phyloP scores from a whole-genome alignment of 108 stramenopile species.

The Fistulifera pelliculosa region DNA sequence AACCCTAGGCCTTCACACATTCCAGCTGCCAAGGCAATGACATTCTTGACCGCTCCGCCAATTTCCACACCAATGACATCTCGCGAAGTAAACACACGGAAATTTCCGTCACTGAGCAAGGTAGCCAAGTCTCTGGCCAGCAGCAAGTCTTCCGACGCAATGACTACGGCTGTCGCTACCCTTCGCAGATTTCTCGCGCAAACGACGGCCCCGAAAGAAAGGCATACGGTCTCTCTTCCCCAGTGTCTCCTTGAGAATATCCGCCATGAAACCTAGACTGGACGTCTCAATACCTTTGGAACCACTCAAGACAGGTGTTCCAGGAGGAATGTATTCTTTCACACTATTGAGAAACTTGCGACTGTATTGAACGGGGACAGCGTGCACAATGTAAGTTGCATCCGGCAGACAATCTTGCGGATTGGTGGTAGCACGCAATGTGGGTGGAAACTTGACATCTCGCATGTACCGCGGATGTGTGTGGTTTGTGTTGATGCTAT shows the following conservation, averaged over 20 bases:
- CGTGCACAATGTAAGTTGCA: slow-evolving; percentile 92
- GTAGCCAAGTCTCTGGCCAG: slow-evolving; percentile 84
- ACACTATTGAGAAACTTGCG: slow-evolving; percentile 65
- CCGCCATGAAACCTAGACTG: slow-evolving; percentile 89
- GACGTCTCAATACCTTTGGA: slow-evolving; percentile 93
- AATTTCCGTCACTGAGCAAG: slow-evolving; percentile 70
- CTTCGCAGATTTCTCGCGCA: slow-evolving; percentile 90
- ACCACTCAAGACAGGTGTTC: slow-evolving; percentile 64
- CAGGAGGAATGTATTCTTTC: slow-evolving; percentile 53
- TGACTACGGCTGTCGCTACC: slow-evolving; percentile 92
- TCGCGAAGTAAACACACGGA: slow-evolving; percentile 80
- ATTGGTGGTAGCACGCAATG: slow-evolving; percentile 78
- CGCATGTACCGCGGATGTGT: slow-evolving; percentile 84
- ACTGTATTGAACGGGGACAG: slow-evolving; percentile 90
- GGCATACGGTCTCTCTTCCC: slow-evolving; percentile 81
- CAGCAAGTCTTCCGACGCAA: slow-evolving; percentile 84
- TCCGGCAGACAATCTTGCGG: slow-evolving; percentile 65
- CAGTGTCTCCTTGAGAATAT: slow-evolving; percentile 78
- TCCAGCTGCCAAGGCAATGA: slow-evolving; percentile 94
- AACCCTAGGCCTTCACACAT: slow-evolving; percentile 96
- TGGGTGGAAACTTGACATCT: slow-evolving; percentile 55
- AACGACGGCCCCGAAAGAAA: slow-evolving; percentile 93
- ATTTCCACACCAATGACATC: slow-evolving; percentile 95
- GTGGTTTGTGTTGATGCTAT: slow-evolving; percentile 76
- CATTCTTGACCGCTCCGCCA: slow-evolving; percentile 96